phyloP scores from a whole-genome alignment of 352 stramenopile genomes.

The Globisporangium emineosum region DNA sequence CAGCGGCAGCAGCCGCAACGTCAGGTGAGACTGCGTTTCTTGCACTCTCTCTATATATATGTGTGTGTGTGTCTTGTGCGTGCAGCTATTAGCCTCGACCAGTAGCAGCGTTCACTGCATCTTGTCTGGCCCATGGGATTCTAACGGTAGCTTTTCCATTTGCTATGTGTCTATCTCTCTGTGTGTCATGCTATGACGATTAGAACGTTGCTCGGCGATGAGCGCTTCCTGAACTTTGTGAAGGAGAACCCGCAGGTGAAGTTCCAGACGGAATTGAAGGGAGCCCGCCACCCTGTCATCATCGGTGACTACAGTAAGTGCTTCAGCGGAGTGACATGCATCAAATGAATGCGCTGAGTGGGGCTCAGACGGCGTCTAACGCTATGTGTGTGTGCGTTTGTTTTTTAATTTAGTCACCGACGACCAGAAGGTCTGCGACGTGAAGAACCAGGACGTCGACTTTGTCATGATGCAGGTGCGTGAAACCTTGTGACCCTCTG shows the following conservation, averaged over 20 bases:
- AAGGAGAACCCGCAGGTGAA: conserved; percentile 85
- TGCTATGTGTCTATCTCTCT: neutral
- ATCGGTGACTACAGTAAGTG: conserved; percentile 81
- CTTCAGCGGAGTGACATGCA: neutral
- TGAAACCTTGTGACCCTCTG: neutral
- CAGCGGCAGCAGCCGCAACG: conserved; percentile 72
- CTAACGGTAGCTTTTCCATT: neutral
- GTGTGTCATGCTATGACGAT: neutral
- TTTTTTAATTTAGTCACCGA: conserved; percentile 54
- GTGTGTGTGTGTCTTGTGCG: neutral
- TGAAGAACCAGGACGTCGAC: conserved; percentile 87
- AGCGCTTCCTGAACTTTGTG: conserved; percentile 81
- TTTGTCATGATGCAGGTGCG: conserved; percentile 80
- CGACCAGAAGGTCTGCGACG: conserved; percentile 78
- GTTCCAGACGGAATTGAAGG: conserved; percentile 85
- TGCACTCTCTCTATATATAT: neutral
- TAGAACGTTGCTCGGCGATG: conserved; percentile 66
- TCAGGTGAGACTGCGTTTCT: conserved; percentile 31
- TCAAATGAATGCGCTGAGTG: neutral
- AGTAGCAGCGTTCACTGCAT: neutral
- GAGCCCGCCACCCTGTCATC: conserved; percentile 72
- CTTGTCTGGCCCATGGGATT: neutral
- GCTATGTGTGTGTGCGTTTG: conserved; percentile 1
- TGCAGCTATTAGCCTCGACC: neutral
- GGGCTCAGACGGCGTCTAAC: neutral